Base-by-base conservation (phyloP, 768 basidiomycete species). In the Trametes coccinea region DNA sequence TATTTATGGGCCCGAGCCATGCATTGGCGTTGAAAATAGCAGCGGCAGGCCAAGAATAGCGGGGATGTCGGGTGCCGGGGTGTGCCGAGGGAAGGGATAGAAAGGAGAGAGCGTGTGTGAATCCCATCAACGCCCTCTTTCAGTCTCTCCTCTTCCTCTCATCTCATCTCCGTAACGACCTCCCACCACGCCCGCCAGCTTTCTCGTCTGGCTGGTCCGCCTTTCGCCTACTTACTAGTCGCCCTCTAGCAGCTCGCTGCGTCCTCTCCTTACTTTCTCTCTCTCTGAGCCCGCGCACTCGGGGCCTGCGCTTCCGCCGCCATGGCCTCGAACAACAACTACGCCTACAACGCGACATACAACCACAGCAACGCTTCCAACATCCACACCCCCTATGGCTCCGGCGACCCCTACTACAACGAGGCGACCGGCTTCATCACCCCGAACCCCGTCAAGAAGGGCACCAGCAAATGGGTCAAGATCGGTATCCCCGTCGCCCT, bases 381-480 rank as follows among this genome's bases (percentile, higher is more conserved):
- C 56, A 30, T 60, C 39, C 51, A 66, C 34, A 71, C 77, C 2
- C 84, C 84, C 10, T 85, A 82, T 69, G 82, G 79, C 61, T 83
- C 87, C 47, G 84, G 86, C 53, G 84, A 89, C 71, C 86, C 87
- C 7, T 85, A 85, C 76, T 87, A 88, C 74, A 80, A 79, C 62
- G 81, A 83, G 70, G 90, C 90, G 39, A 81, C 89, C 2, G 90
- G 89, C 55, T 89, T 80, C 66, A 83, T 90, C 67, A 77, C 84
- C 30, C 87, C 88, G 0, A 29, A 59, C 44, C 49, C 57, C 14
- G 10, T 31, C 27, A 87, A 83, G 80, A 85, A 80, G 65, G 76
- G 80, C 44, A 70, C 73, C 53, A 90, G 84, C 76, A 84, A 81
- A 58, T 93, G 88, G 90, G 75, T 92, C 65, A 91, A 89, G 75